Percentiles rank a stretch among this genome's conserved stretches.
phyloP scores from a whole-genome alignment of 805 yeast species.

The Lachancea cidri region DNA sequence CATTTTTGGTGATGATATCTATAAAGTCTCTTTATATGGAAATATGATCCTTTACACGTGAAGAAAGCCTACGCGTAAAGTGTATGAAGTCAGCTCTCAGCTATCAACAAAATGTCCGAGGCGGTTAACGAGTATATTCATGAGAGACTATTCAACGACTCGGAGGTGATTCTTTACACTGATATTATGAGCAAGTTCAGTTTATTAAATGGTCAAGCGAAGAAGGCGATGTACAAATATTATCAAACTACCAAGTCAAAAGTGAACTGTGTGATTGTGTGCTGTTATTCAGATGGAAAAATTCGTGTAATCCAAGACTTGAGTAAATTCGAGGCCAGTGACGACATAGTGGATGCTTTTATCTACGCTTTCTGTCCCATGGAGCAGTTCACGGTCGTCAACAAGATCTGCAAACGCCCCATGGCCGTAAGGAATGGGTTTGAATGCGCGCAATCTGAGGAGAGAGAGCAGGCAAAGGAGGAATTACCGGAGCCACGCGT shows the following conservation, averaged over 20 bases:
- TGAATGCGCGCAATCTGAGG: not conserved
- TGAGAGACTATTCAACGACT: slow-evolving; percentile 22
- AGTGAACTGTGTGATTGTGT: slow-evolving; percentile 26
- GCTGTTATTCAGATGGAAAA: slow-evolving; percentile 17
- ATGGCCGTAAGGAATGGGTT: slow-evolving; percentile 3
- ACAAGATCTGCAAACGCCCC: slow-evolving; percentile 3
- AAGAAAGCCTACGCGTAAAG: too few relatives aligned
- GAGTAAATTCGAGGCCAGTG: slow-evolving; percentile 12
- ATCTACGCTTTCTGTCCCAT: slow-evolving; percentile 33
- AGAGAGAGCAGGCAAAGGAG: too few relatives aligned
- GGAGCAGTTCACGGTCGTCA: slow-evolving; percentile 12
- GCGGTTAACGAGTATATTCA: slow-evolving; percentile 14
- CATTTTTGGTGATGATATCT: too few relatives aligned
- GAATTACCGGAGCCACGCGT: not conserved
- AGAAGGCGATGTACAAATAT: slow-evolving; percentile 26
- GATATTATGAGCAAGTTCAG: slow-evolving; percentile 24
- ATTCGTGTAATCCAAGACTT: slow-evolving; percentile 23
- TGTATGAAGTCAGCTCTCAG: not conserved
- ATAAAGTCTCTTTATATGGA: too few relatives aligned
- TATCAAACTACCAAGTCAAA: slow-evolving; percentile 23
- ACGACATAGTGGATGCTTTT: slow-evolving; percentile 25
- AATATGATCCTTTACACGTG: too few relatives aligned
- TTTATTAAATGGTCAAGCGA: slow-evolving; percentile 25
- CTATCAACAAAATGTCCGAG: slow-evolving; percentile 2
- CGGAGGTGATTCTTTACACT: slow-evolving; percentile 26